phyloP scores from a whole-genome alignment of 2,329 filamentous ascomycete genomes.

The Fusarium brevicatenulatum region DNA sequence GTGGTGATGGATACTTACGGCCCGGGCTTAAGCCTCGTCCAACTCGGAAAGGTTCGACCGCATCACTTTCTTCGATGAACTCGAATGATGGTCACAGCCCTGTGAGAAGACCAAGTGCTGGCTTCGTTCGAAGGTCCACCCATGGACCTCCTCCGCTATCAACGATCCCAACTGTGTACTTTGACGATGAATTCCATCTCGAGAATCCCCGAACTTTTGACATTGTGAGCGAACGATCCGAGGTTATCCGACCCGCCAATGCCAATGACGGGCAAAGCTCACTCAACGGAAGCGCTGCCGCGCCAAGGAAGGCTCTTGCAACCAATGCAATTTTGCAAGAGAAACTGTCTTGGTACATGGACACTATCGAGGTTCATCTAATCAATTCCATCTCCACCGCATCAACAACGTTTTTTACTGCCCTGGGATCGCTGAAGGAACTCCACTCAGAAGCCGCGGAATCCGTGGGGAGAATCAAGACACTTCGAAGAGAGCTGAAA shows the following conservation, averaged over 20 bases:
- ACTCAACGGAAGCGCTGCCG: slow-evolving; percentile 65
- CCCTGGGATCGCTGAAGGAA: slow-evolving; percentile 88
- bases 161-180: slow-evolving; percentile 92
- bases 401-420: slow-evolving; percentile 95
- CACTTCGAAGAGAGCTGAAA: slow-evolving; percentile 79
- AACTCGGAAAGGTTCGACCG: slow-evolving; percentile 50
- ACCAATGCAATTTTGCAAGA: slow-evolving; percentile 98
- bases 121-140: slow-evolving; percentile 65
- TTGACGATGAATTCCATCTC: slow-evolving; percentile 92
- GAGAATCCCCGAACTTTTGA: slow-evolving; percentile 98
- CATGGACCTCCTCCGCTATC: slow-evolving; percentile 87
- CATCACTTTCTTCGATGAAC: slow-evolving; percentile 61
- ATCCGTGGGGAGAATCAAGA: slow-evolving; percentile 87
- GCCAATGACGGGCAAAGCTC: slow-evolving; percentile 65
- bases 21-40: slow-evolving; percentile 50
- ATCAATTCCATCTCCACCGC: slow-evolving; percentile 96
- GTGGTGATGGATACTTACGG: slow-evolving; percentile 57
- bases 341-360: slow-evolving; percentile 99
- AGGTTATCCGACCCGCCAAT: slow-evolving; percentile 81
- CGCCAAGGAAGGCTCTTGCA: slow-evolving; percentile 84
- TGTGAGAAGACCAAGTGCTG: slow-evolving; percentile 57
- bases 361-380: slow-evolving; percentile 96
- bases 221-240: slow-evolving; percentile 93
- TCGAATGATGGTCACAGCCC: slow-evolving; percentile 59
- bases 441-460: slow-evolving; percentile 92